phyloP scores from a whole-genome alignment of 108 stramenopile species.

The Mediolabrus comicus region DNA sequence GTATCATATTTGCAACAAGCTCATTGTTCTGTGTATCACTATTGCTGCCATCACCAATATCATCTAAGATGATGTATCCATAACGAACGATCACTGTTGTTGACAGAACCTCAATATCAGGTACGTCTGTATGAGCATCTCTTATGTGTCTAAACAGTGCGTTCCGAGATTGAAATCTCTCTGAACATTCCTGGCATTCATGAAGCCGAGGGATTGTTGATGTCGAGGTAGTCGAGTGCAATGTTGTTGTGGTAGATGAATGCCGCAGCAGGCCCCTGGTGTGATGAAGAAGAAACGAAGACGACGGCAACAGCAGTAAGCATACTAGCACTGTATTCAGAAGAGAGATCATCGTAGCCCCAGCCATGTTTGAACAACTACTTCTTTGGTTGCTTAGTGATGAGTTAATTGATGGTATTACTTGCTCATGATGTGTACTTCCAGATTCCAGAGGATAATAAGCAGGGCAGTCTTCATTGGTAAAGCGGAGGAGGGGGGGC shows the following conservation, averaged over 20 bases:
- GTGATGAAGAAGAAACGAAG: neutral
- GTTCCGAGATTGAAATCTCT: constrained; percentile 59
- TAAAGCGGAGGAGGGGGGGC: too few relatives aligned
- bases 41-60: neutral
- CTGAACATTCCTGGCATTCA: constrained; percentile 46
- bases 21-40: constrained; percentile 14
- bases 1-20: constrained; percentile 39
- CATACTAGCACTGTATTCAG: neutral
- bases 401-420: neutral
- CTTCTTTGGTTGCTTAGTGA: neutral
- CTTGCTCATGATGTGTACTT: too few relatives aligned
- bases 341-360: neutral
- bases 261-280: neutral
- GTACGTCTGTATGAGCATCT: constrained; percentile 19
- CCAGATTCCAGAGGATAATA: too few relatives aligned
- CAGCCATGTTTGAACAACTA: neutral
- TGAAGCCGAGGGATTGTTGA: constrained; percentile 2
- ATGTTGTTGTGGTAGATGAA: too few relatives aligned
- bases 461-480: too few relatives aligned
- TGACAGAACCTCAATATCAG: constrained; percentile 15
- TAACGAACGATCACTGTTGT: constrained; percentile 31
- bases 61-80: constrained; percentile 15
- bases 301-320: neutral
- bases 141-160: constrained; percentile 77
- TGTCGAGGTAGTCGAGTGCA: neutral